A percentile compares a stretch with the other conserved stretches of the same genome.
These are phyloP conservation scores for Dioszegia hungarica DNA, from an alignment of 768 basidiomycete species.

Conservation along the genomic window DNA sequence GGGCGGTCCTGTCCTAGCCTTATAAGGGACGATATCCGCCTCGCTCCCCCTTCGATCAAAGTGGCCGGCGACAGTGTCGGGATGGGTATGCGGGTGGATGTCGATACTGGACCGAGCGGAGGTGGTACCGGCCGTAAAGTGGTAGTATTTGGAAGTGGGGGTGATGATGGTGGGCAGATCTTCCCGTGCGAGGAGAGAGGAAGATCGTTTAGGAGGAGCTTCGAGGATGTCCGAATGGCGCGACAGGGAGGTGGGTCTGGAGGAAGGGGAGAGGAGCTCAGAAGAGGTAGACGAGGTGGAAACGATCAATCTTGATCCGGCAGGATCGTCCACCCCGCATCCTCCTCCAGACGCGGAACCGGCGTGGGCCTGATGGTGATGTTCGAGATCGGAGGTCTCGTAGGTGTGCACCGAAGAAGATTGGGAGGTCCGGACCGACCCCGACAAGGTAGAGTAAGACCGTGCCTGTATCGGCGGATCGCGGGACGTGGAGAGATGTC, in stretches of 20 bases:
- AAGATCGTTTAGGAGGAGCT: background rate
- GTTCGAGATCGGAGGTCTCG: background rate
- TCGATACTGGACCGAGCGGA: background rate
- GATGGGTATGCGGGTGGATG: too few species aligned
- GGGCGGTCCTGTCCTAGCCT: background rate
- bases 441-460: background rate
- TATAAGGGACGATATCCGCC: too few species aligned
- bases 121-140: background rate
- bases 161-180: background rate
- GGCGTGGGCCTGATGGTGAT: too few species aligned
- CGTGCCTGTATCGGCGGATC: too few species aligned
- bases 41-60: too few species aligned
- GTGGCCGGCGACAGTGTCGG: too few species aligned
- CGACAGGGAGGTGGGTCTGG: background rate
- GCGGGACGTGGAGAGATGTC: background rate
- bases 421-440: background rate
- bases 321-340: too few species aligned
- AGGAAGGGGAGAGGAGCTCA: background rate
- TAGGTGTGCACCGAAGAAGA: slow-evolving; percentile 3
- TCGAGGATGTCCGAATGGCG: background rate
- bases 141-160: slow-evolving; percentile 3
- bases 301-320: too few species aligned
- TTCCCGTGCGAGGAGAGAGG: background rate
- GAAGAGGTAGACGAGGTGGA: too few species aligned
- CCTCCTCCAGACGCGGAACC: too few species aligned